phyloP scores from a whole-genome alignment of 2,329 filamentous ascomycete genomes.

The Parasarocladium wereldwijsianum region DNA sequence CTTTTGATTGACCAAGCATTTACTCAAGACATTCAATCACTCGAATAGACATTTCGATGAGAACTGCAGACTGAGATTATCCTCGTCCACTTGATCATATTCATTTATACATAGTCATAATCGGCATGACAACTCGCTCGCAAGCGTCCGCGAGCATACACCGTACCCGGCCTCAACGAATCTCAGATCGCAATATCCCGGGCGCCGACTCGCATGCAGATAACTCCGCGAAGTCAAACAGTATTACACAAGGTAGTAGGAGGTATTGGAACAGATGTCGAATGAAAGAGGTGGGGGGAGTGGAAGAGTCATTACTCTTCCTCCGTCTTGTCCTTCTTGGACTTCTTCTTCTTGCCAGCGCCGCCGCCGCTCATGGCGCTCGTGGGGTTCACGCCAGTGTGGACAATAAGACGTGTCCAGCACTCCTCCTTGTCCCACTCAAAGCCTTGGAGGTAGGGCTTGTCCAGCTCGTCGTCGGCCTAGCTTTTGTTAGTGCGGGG shows the following conservation, averaged over 20 bases:
- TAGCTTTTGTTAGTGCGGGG: conserved; percentile 20
- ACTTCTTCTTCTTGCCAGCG: conserved; percentile 54
- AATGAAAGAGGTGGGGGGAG: conserved; percentile 5
- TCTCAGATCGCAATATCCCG: conserved; percentile 29
- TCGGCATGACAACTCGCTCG: too few species aligned
- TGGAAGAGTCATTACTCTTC: conserved; percentile 14
- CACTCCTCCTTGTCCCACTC: conserved; percentile 92
- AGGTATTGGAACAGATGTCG: conserved; percentile 26
- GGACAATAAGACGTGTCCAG: conserved; percentile 77
- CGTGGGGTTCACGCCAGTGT: conserved; percentile 60
- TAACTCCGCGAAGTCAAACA: conserved; percentile 24
- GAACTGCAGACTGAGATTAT: too few species aligned
- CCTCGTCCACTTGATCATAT: too few species aligned
- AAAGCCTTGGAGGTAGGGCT: conserved; percentile 81
- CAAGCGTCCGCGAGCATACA: too few species aligned
- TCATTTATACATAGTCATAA: too few species aligned
- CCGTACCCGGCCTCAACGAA: conserved; percentile 20
- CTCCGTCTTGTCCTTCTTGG: conserved; percentile 33
- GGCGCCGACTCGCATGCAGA: conserved; percentile 24
- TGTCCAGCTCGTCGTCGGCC: conserved; percentile 83
- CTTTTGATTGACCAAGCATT: too few species aligned
- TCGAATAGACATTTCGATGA: too few species aligned
- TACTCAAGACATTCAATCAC: too few species aligned
- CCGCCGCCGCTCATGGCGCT: conserved; percentile 26
- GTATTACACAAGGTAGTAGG: conserved; percentile 19